Base-by-base conservation (phyloP, 1,139 yeast species). In the Yamadazyma triangularis region DNA sequence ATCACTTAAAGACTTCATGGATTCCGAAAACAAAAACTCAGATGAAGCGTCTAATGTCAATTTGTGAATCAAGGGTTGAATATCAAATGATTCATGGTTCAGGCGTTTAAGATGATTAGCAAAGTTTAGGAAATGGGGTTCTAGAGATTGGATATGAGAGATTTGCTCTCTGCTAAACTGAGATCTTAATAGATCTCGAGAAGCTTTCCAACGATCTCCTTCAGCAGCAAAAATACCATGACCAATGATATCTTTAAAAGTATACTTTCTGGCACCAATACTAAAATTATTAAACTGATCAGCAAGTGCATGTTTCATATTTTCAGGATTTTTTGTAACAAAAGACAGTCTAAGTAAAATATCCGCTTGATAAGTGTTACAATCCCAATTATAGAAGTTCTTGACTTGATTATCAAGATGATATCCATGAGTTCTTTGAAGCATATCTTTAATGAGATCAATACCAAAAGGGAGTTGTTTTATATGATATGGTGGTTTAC, bases 171-270 rank as follows among this genome's bases (percentile, higher is more conserved):
- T 58, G 15, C 73, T 63, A 48, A 76, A 76, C 48, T 74, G 79
- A 1, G 82, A 81, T 36, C 81, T 60, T 47, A 76, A 62, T 64
- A 74, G 56, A 12, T 73, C 68, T 32, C 80, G 58, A 11, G 78
- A 65, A 43, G 71, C 73, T 44, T 69, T 70, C 82, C 82, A 76
- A 5, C 70, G 75, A 15, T 58, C 67, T n/a, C 77, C 77, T 34
- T 72, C 76, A 20, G 73, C 59, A 2, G 80, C 73, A 56, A 76
- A 76, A 36, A 76, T 73, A 12, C 81, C 81, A 39, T 72, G 71
- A 2, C 81, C 81, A 33, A 75, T 56, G 23, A 73, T 49, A 4
- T 77, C 71, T 30, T 40, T 42, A 44, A 74, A 62, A 25, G 60
- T 64, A 13, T 49, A 49, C 42, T 70, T 64, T 39, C 81, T 66